Percentiles rank a stretch among this genome's conserved stretches.
Conservation (phyloP, 306 rosid genomes). For the Carpinus fangiana region DNA sequence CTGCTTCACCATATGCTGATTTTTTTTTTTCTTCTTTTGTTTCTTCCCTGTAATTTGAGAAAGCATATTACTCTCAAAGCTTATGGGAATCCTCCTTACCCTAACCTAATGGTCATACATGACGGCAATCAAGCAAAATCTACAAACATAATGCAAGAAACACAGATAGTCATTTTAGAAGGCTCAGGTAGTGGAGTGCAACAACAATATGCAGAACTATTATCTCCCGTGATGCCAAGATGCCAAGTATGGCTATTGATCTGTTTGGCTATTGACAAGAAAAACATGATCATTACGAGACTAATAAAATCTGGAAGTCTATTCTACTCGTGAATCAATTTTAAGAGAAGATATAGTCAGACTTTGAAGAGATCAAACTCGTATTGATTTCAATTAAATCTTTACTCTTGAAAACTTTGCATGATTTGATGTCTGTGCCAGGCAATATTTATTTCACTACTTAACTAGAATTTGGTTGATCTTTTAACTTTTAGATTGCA, state of each 20-base stretch:
- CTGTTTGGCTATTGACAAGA: background rate
- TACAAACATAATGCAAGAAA: background rate
- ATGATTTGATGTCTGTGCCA: too few relatives aligned
- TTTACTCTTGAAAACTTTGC: too few relatives aligned
- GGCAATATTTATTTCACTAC: too few relatives aligned
- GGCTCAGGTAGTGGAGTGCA: constrained; percentile 8
- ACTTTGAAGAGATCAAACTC: background rate
- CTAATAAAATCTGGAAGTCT: background rate
- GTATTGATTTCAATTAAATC: too few relatives aligned
- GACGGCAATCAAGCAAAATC: constrained; percentile 12
- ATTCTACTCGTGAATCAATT: background rate
- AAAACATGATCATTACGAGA: too few relatives aligned
- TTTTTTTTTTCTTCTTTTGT: background rate
- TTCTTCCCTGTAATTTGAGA: background rate
- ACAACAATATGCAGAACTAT: background rate
- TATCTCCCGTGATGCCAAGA: background rate
- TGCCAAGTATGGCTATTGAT: background rate
- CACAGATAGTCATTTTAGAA: background rate
- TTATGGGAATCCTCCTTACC: background rate
- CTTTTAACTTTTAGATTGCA: background rate
- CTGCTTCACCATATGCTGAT: background rate
- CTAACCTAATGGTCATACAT: constrained; percentile 4
- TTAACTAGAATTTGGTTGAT: background rate
- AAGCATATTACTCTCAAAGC: background rate
- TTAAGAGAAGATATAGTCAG: constrained; percentile 4